Base-by-base conservation (phyloP, 1,284 basidiomycete species). In the Naganishia sp. region DNA sequence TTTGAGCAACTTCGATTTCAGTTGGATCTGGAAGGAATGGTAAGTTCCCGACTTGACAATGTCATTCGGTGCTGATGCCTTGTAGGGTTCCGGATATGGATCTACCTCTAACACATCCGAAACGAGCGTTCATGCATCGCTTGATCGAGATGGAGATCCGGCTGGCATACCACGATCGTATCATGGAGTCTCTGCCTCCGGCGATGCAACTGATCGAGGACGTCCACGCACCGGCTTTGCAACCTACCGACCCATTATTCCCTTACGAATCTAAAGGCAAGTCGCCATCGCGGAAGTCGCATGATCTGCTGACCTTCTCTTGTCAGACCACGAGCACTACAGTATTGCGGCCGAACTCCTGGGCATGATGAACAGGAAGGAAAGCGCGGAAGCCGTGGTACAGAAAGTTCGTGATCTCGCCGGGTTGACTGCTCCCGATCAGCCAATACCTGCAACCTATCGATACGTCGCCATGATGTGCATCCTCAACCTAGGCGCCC, bases 21-120 rank as follows among this genome's bases (percentile, higher is more conserved):
- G 89, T 73, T 99, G 96, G 96, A 93, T 94, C n/a, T 99, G 96
- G 96, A 94, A 93, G 74, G 96, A 99, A 84, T 99, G 96, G 95
- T 94, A 69, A 52, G 86, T 21, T 13, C 45, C 49, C 18, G 21
- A 23, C 64, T 55, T 25, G 13, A 18, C 36, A 21, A 15, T 15
- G 15, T 23, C 25, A 49, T 33, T 63, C 50, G 60, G 42, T 21
- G 13, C 63, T 72, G 50, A 63, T 49, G n/a, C 13, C 33, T 43
- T 55, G 46, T 70, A 95, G 92, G 92, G 82, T 94, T n/a, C 87
- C 89, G 1, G 94, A 97, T 78, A 81, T 96, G 15, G 77, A 82
- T 3, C 79, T 95, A 15, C 82, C 87, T 1, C 74, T 82, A 9
- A 83, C 88, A 66, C 94, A 98, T 75, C 94, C 95, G 0, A 90